These are phyloP conservation scores for Chlorophyllum brunneum DNA, from an alignment of 768 basidiomycete genomes.

Conservation along the genomic window DNA sequence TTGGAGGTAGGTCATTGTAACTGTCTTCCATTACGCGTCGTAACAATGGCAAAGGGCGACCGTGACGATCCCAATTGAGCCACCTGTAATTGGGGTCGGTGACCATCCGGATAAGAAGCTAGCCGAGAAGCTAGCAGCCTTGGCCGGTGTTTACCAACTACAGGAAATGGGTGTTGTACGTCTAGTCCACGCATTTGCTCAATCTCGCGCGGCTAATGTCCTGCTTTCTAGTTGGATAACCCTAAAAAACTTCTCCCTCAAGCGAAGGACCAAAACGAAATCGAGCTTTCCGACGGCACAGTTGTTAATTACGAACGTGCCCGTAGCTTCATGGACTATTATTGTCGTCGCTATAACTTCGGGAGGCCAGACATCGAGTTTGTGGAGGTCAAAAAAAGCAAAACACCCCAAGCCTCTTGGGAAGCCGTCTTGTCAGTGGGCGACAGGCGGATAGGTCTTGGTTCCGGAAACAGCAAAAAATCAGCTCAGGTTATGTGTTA, in stretches of 20 bases:
- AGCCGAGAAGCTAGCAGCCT: conserved; percentile 71
- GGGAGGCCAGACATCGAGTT: conserved; percentile 68
- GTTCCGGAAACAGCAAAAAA: conserved; percentile 67
- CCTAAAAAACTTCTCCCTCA: conserved; percentile 26
- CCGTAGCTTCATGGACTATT: conserved; percentile 92
- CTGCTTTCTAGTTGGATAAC: conserved; percentile 33
- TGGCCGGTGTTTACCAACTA: conserved; percentile 72
- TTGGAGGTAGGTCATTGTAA: conserved; percentile 39
- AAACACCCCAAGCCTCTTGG: conserved; percentile 41
- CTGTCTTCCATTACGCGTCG: background rate
- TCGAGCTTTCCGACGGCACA: conserved; percentile 57
- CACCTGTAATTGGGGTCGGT: conserved; percentile 54
- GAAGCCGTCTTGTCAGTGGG: conserved; percentile 75
- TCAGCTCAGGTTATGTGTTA: conserved; percentile 67
- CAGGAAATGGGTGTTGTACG: conserved; percentile 61
- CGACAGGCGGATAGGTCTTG: conserved; percentile 80
- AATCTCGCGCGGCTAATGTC: background rate
- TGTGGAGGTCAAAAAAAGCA: conserved; percentile 24
- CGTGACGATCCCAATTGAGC: conserved; percentile 30
- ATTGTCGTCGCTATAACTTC: conserved; percentile 78
- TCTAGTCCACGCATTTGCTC: conserved; percentile 18
- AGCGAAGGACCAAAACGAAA: conserved; percentile 18
- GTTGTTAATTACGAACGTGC: conserved; percentile 67
- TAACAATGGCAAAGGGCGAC: conserved; percentile 31
- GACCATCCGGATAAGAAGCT: conserved; percentile 56